Evolutionary conservation across 2,329 filamentous ascomycete species (phyloP), one percentile per base, ranked within the genome.

Genomic region (Drechslerella stenobrocha): DNA sequence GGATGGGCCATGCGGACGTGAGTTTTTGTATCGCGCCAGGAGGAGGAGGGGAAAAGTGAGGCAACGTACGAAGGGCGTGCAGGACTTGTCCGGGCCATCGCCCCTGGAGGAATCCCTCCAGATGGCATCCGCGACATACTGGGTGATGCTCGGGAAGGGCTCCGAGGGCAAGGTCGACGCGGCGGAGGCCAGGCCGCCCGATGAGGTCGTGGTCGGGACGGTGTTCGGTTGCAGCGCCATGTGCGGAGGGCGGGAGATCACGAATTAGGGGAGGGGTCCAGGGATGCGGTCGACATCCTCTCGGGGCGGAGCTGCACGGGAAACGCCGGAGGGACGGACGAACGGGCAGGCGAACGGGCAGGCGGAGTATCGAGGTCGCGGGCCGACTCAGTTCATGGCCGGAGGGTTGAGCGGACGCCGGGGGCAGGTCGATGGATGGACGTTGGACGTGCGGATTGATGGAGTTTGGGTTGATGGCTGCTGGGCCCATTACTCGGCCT

Each of bases 1-100:
- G 37, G 35, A 47, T 18, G 51, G 42, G 11, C 75, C 42, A 24
- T 13, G n/a, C 42, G 56, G 77, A 76, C 42, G 78, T 77, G 28
- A 77, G 76, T 74, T 79, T 81, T 24, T 42, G 28, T 18, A 7
- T 18, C 3, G 13, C 18, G 15, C 2, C 4, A 7, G 37, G 22
- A 5, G 9, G 15, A 20, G 3, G 9, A 18, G 22, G 3, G 8
- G 4, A 11, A 37, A 13, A 11, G 4, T 15, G 15, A 15, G 34
- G 15, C 3, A 18, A n/a, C 9, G 9, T 67, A 67, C 70, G 52
- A 71, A 64, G 2, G 72, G 72, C 30, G 65, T 70, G 50, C 72
- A 73, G 8, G 71, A 70, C 13, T 55, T 44, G 45, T 70, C 35
- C 46, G 28, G 44, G 23, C 28, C 9, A 47, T 59, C 7, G 53